Evolutionary conservation across 2,329 filamentous ascomycete species (phyloP), one percentile per base, ranked within the genome.

Genomic region (Volutella citrinella): DNA sequence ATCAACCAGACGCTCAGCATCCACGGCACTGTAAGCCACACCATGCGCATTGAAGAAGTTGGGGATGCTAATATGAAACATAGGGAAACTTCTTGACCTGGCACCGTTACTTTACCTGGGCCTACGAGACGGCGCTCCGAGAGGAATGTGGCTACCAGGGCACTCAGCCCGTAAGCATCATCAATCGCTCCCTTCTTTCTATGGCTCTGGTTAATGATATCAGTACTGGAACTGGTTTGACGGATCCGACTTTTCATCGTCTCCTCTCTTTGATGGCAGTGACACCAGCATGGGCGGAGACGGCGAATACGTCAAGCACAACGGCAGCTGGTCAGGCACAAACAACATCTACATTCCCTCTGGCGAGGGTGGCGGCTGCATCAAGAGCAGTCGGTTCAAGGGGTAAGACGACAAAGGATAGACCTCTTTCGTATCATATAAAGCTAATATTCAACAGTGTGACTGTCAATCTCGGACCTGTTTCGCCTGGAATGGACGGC

Each of bases 181-280:
- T 16, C 4, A 18, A n/a, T 17, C n/a, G 6, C 17, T 10, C 30
- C 6, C 18, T 20, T 10, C 7, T 7, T 5, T 12, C 22, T 24
- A 10, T 30, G n/a, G 6, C 17, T 7, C 25, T n/a, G 11, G 18
- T 21, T n/a, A n/a, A n/a, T n/a, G n/a, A 15, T 13, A 19, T n/a
- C 34, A 63, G 30, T 75, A 73, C 57, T 67, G 65, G 57, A 68
- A 75, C 48, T 76, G 71, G 72, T 59, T 62, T 3, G 63, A 60
- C 42, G 68, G 65, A 50, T 61, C 67, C 7, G 40, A 52, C 3
- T 66, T 70, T 12, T 61, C 65, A 35, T 38, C 64, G 36, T 74
- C 72, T 1, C 68, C 72, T 11, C 49, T 76, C 25, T 76, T 80
- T 44, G 68, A 74, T 44, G 75, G 74, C 31, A 65, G 65, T 36